A percentile compares a stretch with the other conserved stretches of the same genome.
Evolutionary conservation across 768 basidiomycete species (phyloP).

Genomic region (Trametes meyenii): DNA sequence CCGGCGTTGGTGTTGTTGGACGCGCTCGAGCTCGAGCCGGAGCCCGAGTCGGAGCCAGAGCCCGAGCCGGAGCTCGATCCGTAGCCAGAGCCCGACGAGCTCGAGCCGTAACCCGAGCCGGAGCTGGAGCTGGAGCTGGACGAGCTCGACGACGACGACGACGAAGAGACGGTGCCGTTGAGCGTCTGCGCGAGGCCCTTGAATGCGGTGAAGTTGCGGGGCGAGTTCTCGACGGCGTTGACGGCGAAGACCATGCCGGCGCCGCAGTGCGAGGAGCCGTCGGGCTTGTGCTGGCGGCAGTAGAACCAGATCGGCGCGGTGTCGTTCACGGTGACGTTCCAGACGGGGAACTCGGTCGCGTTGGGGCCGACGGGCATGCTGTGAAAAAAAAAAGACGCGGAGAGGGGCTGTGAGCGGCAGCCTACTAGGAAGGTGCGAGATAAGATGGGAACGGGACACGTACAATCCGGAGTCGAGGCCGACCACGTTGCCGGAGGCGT

Average conservation of each 20-base stretch:
- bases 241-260: slow-evolving; percentile 49
- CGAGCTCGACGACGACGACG: too few relatives aligned
- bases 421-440: neutral
- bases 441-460: slow-evolving; percentile 25
- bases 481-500: slow-evolving; percentile 36
- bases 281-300: slow-evolving; percentile 43
- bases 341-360: slow-evolving; percentile 54
- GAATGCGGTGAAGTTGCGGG: slow-evolving; percentile 59
- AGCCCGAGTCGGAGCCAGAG: neutral
- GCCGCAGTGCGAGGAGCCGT: slow-evolving; percentile 39
- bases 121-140: slow-evolving; percentile 29
- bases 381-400: neutral
- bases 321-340: slow-evolving; percentile 58
- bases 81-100: neutral
- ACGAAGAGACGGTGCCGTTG: slow-evolving; percentile 41
- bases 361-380: slow-evolving; percentile 46
- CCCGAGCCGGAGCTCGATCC: neutral
- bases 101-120: slow-evolving; percentile 5
- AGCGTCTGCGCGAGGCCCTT: slow-evolving; percentile 54
- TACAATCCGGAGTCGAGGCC: slow-evolving; percentile 65
- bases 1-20: neutral
- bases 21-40: neutral
- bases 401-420: neutral
- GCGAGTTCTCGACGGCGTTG: slow-evolving; percentile 55
- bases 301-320: slow-evolving; percentile 63